Base-by-base conservation (phyloP, 2,329 filamentous ascomycete genomes). In the Geoglossum cookeanum region DNA sequence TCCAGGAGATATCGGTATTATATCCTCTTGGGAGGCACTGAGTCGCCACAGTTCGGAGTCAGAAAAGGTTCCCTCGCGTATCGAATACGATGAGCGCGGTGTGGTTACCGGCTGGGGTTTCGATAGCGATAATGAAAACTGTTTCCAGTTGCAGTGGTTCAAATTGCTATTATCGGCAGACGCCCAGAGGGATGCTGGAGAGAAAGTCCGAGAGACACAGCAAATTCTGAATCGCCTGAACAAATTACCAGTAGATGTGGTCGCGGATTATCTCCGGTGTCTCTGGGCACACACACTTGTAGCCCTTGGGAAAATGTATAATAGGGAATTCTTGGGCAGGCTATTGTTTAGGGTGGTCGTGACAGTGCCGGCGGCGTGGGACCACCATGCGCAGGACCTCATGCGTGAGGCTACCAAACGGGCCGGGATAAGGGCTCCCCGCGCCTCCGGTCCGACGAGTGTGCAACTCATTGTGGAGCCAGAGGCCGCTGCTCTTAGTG, bases 331-430 rank as follows among this genome's bases (percentile, higher is more conserved):
- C 7, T 22, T 49, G 3, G 17, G 3, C 17, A 30, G 7, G 6
- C 17, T 49, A 15, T 49, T 49, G 0, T 65, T 74, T 9, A 64
- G 70, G 11, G 61, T 75, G 2, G 65, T 74, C 1, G 60, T 73
- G 1, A 75, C 73, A 0, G 42, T 76, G 0, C 73, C 74, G 0
- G 73, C 73, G 0, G 74, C 75, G 7, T 76, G 74, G 73, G 69
- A 70, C 0, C 61, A 66, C 0, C 72, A 72, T 56, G 69, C 69
- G 0, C 66, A 67, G 1, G 27, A 58, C 0, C 58, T 65, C 0
- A 75, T 76, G 72, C 59, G 63, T 0, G 52, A 66, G 0, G 73
- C 72, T 0, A 65, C 67, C 0, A 39, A 60, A 0, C 17, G 54
- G 0, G 69, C 73, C 0, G 73, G 73, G 0, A 68, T 76, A 2